These are phyloP conservation scores for Microbotryum scabiosae DNA, from an alignment of 1,284 basidiomycete genomes.

Conservation along the genomic window DNA sequence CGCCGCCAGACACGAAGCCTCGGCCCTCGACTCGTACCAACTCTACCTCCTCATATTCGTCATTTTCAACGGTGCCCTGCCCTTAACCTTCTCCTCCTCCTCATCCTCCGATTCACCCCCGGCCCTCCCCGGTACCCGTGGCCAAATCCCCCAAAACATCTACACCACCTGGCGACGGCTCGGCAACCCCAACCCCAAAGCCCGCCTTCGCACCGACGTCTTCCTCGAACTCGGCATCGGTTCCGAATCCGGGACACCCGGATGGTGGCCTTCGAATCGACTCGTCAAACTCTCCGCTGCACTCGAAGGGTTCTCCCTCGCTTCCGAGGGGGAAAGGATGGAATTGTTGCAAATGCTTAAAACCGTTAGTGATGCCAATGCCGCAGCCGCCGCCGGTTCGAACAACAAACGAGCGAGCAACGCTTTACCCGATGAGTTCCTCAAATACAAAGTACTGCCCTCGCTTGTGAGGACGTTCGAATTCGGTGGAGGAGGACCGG, in stretches of 20 bases:
- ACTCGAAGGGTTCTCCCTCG: constrained; percentile 77
- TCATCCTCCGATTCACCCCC: constrained; percentile 61
- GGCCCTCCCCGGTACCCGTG: constrained; percentile 54
- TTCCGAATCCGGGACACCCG: constrained; percentile 49
- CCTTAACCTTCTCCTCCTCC: constrained; percentile 51
- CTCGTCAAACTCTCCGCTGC: constrained; percentile 77
- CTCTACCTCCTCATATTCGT: constrained; percentile 74
- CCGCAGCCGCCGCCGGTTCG: not conserved
- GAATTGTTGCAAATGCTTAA: constrained; percentile 52
- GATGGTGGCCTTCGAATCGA: constrained; percentile 78
- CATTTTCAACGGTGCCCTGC: constrained; percentile 73
- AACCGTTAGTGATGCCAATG: constrained; percentile 8
- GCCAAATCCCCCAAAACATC: constrained; percentile 63
- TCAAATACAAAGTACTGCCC: constrained; percentile 76
- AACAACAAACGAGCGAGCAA: constrained; percentile 32
- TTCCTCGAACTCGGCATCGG: constrained; percentile 65
- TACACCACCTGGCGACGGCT: constrained; percentile 80
- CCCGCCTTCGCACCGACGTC: constrained; percentile 62
- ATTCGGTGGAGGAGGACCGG: constrained; percentile 54
- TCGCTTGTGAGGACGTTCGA: constrained; percentile 76
- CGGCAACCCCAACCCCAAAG: constrained; percentile 75
- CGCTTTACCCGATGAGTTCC: constrained; percentile 79
- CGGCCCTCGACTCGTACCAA: constrained; percentile 72
- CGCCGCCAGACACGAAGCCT: constrained; percentile 53
- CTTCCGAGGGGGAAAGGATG: constrained; percentile 71